Evolutionary conservation across 2,329 filamentous ascomycete species (phyloP).

Genomic region (Cladosporium sp.): DNA sequence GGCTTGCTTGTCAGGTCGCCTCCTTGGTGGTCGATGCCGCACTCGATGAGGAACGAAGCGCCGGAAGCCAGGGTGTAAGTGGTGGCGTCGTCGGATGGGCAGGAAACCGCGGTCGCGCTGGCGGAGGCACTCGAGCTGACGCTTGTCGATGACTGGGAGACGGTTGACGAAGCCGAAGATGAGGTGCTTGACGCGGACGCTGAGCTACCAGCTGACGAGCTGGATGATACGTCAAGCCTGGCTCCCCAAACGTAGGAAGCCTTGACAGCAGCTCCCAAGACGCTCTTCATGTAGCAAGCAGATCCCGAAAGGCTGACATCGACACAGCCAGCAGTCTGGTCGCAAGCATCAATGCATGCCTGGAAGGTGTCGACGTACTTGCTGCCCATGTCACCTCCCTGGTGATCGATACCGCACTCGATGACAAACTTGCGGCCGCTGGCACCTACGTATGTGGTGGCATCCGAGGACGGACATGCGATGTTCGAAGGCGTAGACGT

Average conservation of each 20-base stretch:
- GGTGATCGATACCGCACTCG: slow-evolving; percentile 34
- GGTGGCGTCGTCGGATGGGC: slow-evolving; percentile 23
- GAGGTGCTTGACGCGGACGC: neutral
- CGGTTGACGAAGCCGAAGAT: neutral
- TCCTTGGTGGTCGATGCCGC: slow-evolving; percentile 29
- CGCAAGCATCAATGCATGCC: slow-evolving; percentile 35
- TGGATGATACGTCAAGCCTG: slow-evolving; percentile 23
- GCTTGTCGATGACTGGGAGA: neutral
- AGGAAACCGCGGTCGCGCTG: slow-evolving; percentile 11
- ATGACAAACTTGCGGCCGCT: slow-evolving; percentile 30
- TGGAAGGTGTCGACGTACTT: slow-evolving; percentile 26
- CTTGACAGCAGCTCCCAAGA: slow-evolving; percentile 24
- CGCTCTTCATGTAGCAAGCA: slow-evolving; percentile 35
- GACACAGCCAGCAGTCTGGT: slow-evolving; percentile 33
- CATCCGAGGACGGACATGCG: slow-evolving; percentile 28
- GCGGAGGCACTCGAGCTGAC: slow-evolving; percentile 6
- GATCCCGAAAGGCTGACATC: slow-evolving; percentile 35
- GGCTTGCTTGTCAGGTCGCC: slow-evolving; percentile 21
- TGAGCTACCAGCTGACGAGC: neutral
- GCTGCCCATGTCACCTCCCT: slow-evolving; percentile 30
- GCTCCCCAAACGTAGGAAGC: slow-evolving; percentile 28
- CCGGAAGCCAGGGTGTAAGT: slow-evolving; percentile 21
- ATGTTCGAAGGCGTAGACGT: slow-evolving; percentile 24
- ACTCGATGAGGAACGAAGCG: slow-evolving; percentile 28
- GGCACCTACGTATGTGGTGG: slow-evolving; percentile 25